Evolutionary conservation across 2,329 filamentous ascomycete genomes (phyloP), one percentile per base, ranked within the genome.

Genomic region (Penicillium expansum): DNA sequence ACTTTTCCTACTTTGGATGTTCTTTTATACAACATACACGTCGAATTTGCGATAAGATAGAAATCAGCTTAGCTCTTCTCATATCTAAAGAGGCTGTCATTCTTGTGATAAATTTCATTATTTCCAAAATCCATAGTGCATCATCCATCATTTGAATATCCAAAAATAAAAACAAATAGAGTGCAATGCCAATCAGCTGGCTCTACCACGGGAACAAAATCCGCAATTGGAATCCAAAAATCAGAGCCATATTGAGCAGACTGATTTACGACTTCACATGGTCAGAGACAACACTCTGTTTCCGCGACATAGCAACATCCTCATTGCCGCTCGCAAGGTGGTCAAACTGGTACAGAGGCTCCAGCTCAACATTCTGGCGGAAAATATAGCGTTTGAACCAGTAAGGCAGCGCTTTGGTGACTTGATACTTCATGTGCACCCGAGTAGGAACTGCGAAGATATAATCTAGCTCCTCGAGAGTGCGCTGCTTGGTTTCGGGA

Each of bases 381-480:
- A 87, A 67, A 24, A 88, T 69, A 68, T 81, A 86, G 18, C 82
- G 77, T 67, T 80, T 84, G 64, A 84, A 69, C 81, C 82, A 88
- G 75, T 80, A 88, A 0, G 86, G 86, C 24, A 86, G 68, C 1
- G 78, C 80, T 60, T 82, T 80, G 59, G 74, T 79, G 11, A 82
- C 60, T 67, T 88, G 84, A 61, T 87, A 87, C 55, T 71, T 75
- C 68, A 82, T 79, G 64, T 84, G 85, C 49, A 76, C 79, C 22
- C 79, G 72, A 7, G 82, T 86, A 2, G 84, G 83, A 4, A 88
- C 83, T 5, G 82, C 83, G 66, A 82, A 82, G 57, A 80, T 76
- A 58, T 80, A 80, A 60, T 89, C 86, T 35, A 89, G 72, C 67
- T 85, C 83, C 67, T 66, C 70, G 10, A 76, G 67, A 2, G 82